Conservation (phyloP, 257 asterid species). For the Nicotiana noctiflora region DNA sequence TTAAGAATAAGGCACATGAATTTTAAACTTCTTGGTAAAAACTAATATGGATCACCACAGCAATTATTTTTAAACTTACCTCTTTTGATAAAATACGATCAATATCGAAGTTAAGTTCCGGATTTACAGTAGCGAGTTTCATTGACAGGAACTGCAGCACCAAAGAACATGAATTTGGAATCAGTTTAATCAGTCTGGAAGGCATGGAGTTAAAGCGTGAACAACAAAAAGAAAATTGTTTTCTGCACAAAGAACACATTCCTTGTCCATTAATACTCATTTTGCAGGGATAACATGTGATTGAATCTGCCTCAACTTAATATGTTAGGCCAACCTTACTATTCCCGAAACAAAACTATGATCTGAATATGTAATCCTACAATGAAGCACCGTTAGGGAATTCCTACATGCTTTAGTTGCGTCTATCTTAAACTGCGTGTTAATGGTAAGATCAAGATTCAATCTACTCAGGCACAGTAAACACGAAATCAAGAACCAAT, state of each 20-base stretch:
- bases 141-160: conserved; percentile 70
- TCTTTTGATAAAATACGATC: conserved; percentile 66
- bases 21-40: background rate
- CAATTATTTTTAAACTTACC: conserved; percentile 32
- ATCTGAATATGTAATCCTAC: background rate
- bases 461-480: background rate
- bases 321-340: background rate
- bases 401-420: background rate
- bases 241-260: background rate
- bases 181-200: background rate
- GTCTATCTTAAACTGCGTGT: background rate
- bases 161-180: background rate
- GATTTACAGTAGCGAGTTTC: conserved; percentile 88
- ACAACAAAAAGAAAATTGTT: background rate
- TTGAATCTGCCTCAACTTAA: background rate
- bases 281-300: background rate
- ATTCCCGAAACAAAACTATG: background rate
- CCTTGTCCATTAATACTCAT: background rate
- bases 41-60: background rate
- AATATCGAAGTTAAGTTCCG: conserved; percentile 58
- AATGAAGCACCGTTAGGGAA: background rate
- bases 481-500: background rate
- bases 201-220: background rate
- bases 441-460: background rate
- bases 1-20: conserved; percentile 5